A percentile compares a stretch with the other conserved stretches of the same genome.
Conservation (phyloP, 495 filamentous ascomycete species). For the Aspergillus incahuasiensis region DNA sequence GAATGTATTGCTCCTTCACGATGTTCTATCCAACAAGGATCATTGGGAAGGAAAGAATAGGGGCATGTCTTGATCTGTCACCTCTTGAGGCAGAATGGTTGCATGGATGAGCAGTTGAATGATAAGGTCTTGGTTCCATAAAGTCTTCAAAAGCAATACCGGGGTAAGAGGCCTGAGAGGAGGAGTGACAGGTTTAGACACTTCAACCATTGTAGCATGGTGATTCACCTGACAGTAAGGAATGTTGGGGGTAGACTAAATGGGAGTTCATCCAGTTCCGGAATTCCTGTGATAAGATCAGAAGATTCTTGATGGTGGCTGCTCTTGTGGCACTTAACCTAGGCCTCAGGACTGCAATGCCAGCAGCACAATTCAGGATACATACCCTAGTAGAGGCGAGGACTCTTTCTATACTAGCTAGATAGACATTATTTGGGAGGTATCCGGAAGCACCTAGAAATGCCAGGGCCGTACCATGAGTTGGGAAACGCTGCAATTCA, state of each 20-base stretch:
- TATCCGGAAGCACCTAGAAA: neutral
- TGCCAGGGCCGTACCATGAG: neutral
- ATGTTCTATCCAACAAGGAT: constrained; percentile 1
- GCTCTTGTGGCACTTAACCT: neutral
- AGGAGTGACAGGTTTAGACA: no score
- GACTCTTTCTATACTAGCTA: neutral
- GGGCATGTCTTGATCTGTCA: neutral
- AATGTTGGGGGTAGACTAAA: constrained; percentile 8
- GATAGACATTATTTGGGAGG: no score
- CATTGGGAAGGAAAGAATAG: constrained; percentile 1
- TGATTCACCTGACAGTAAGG: neutral
- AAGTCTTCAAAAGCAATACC: constrained; percentile 9
- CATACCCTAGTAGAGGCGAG: neutral
- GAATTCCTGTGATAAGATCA: neutral
- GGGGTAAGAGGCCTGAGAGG: neutral
- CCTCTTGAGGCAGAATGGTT: constrained; percentile 1
- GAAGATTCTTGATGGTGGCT: constrained; percentile 3
- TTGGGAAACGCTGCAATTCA: no score
- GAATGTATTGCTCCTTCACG: neutral
- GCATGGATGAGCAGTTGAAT: constrained; percentile 2
- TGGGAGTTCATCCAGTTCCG: neutral
- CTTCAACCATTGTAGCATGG: neutral
- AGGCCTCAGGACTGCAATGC: neutral
- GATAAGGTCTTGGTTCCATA: neutral
- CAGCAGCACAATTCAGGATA: neutral